Conservation (phyloP, 2,329 filamentous ascomycete genomes). For the Talaromyces sp. region DNA sequence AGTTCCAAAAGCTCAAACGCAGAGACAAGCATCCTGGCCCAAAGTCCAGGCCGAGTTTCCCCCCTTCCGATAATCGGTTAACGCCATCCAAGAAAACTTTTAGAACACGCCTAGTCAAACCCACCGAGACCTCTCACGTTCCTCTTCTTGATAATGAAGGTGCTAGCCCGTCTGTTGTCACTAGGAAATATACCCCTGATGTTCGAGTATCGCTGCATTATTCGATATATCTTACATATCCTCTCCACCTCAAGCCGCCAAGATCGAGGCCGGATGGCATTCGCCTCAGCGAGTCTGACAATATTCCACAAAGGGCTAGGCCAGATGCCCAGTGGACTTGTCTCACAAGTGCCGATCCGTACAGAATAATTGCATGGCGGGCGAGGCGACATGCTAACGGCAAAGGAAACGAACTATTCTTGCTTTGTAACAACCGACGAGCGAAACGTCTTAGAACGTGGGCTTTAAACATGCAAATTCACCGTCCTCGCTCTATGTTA, state of each 20-base stretch:
- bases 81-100: neutral
- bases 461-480: conserved; percentile 35
- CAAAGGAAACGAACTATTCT: neutral
- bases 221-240: neutral
- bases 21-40: neutral
- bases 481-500: conserved; percentile 16
- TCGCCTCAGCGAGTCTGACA: neutral
- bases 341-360: neutral
- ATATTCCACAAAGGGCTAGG: neutral
- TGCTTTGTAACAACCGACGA: neutral
- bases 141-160: neutral
- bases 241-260: neutral
- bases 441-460: conserved; percentile 20
- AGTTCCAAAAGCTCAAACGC: neutral
- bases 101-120: neutral
- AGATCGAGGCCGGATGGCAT: neutral
- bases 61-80: neutral
- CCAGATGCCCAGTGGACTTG: neutral
- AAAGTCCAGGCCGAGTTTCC: neutral
- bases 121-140: neutral
- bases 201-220: neutral
- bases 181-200: neutral
- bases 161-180: neutral
- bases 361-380: neutral
- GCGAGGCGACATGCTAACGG: neutral